These are phyloP conservation scores for Neolentinus lepideus DNA, from an alignment of 1,284 basidiomycete genomes.

Conservation along the genomic window DNA sequence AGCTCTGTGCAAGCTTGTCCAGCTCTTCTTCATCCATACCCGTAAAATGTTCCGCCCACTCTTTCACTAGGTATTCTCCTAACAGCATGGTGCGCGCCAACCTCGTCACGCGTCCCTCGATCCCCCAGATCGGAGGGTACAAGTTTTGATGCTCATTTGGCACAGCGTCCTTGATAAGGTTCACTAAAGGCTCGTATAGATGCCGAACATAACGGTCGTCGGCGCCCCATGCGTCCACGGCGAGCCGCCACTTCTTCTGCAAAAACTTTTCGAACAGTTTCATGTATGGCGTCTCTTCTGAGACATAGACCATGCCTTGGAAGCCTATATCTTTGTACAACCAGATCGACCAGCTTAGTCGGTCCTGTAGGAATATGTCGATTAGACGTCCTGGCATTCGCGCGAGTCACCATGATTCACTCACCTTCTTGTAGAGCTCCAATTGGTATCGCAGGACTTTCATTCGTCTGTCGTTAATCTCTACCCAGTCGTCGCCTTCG, in stretches of 20 bases:
- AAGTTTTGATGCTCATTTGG: conserved; percentile 30
- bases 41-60: conserved; percentile 60
- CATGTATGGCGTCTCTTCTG: conserved; percentile 64
- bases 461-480: conserved; percentile 60
- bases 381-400: too few species aligned
- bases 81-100: conserved; percentile 57
- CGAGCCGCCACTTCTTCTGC: conserved; percentile 53
- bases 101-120: conserved; percentile 37
- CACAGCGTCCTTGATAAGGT: conserved; percentile 44
- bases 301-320: conserved; percentile 76
- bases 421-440: conserved; percentile 33
- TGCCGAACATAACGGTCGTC: conserved; percentile 39
- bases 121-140: conserved; percentile 50
- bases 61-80: conserved; percentile 54
- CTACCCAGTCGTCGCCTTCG: conserved; percentile 49
- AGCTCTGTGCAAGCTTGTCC: conserved; percentile 53
- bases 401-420: neutral
- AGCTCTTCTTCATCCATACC: conserved; percentile 49
- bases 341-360: conserved; percentile 3
- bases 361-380: conserved; percentile 19
- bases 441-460: conserved; percentile 42
- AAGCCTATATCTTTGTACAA: conserved; percentile 75
- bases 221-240: conserved; percentile 60
- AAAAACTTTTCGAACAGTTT: conserved; percentile 55
- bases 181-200: conserved; percentile 49